Percentiles rank a stretch among this genome's conserved stretches.
Evolutionary conservation across 1,284 basidiomycete species (phyloP).

Genomic region (Stygiomarasmius scandens): DNA sequence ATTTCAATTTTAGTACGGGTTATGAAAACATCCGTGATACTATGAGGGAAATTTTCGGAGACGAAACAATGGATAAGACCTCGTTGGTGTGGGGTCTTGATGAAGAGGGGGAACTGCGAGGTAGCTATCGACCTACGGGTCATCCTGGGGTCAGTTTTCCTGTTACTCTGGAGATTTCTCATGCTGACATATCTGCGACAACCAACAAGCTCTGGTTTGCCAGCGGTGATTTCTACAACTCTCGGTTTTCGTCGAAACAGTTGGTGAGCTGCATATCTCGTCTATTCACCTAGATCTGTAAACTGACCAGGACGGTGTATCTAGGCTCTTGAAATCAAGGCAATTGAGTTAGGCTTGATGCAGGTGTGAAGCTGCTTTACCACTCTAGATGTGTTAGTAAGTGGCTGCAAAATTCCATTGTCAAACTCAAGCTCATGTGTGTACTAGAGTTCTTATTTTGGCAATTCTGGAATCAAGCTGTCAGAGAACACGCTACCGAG

Average conservation of each 20-base stretch:
- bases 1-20: slow-evolving; percentile 25
- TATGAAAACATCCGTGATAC: slow-evolving; percentile 21
- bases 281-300: too few species aligned
- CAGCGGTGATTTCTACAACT: slow-evolving; percentile 33
- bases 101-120: slow-evolving; percentile 26
- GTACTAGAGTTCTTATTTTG: too few species aligned
- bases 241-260: slow-evolving; percentile 35
- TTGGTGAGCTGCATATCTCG: slow-evolving; percentile 27
- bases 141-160: slow-evolving; percentile 31
- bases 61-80: slow-evolving; percentile 23
- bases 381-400: too few species aligned
- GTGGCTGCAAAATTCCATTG: background rate
- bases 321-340: slow-evolving; percentile 35
- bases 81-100: slow-evolving; percentile 27
- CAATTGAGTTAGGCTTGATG: slow-evolving; percentile 31
- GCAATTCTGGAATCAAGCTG: too few species aligned
- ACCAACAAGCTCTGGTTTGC: slow-evolving; percentile 36
- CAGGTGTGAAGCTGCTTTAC: background rate
- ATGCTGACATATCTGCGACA: background rate
- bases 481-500: too few species aligned
- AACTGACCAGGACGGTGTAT: too few species aligned
- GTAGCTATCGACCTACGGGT: slow-evolving; percentile 33
- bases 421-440: too few species aligned
- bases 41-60: slow-evolving; percentile 24
- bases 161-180: background rate